Base-by-base conservation (phyloP, 2,329 filamentous ascomycete species). In the Trichoderma polysporum region DNA sequence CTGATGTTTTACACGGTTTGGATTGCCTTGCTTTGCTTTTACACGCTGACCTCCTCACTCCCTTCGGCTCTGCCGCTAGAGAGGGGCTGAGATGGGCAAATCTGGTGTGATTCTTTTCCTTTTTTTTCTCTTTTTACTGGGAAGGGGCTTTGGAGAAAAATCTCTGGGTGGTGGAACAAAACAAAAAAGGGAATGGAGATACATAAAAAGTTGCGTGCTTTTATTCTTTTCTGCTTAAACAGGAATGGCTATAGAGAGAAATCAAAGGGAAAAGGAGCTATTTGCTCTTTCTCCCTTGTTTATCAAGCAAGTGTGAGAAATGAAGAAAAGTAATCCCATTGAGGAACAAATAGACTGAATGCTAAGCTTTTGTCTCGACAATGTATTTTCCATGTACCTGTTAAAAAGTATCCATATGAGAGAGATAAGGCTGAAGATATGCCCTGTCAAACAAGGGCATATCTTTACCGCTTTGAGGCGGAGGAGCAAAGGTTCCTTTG, bases 181-280 rank as follows among this genome's bases (percentile, higher is more conserved):
- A 66, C 62, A 66, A 57, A 66, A 56, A 58, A 53, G 49, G 52
- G 57, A 66, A 45, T 61, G 45, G 52, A 57, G 69, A 60, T 69
- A 60, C 66, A 68, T 45, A 58, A 70, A 71, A 70, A 69, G 68
- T 71, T 68, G 49, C 22, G 45, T 66, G 39, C 58, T 15, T 57
- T 17, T 50, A 29, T 39, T 25, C 7, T 31, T 60, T 37, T 17
- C 25, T 52, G 19, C 41, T 60, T 52, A 61, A 50, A 56, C 60
- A 62, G 45, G 66, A 49, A 35, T 54, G 65, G 65, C 13, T 39
- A 67, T 67, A 67, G 65, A 67, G 58, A 61, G 65, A 49, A 52
- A 53, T 35, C 31, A 50, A 58, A 9, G 22, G 31, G 47, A 37
- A 39, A 66, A 65, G 50, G 31, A 47, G 33, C 31, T 52, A 22